A percentile compares a stretch with the other conserved stretches of the same genome.
Evolutionary conservation across 768 basidiomycete species (phyloP).

Genomic region (Boletus reticuloceps): DNA sequence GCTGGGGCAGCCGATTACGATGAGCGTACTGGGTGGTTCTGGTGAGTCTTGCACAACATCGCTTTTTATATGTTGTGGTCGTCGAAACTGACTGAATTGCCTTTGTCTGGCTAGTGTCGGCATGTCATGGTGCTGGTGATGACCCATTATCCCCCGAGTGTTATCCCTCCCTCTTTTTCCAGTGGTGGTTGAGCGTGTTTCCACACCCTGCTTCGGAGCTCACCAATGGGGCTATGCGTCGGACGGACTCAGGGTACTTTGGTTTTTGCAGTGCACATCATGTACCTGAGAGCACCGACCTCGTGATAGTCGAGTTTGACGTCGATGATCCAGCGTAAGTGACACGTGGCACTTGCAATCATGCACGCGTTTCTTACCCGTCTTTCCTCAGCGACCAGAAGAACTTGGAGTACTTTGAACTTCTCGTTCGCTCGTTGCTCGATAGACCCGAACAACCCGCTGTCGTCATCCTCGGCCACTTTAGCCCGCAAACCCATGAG

Average conservation of each 20-base stretch:
- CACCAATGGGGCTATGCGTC: slow-evolving; percentile 94
- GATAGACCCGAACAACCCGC: slow-evolving; percentile 89
- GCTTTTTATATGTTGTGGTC: neutral
- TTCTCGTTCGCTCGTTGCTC: slow-evolving; percentile 89
- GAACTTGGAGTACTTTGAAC: slow-evolving; percentile 83
- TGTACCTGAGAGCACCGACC: slow-evolving; percentile 89
- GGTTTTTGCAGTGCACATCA: slow-evolving; percentile 93
- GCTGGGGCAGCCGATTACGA: slow-evolving; percentile 82
- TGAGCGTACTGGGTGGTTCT: slow-evolving; percentile 87
- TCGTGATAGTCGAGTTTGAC: slow-evolving; percentile 95
- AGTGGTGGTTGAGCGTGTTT: slow-evolving; percentile 98
- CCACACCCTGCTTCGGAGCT: slow-evolving; percentile 97
- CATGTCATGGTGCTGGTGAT: slow-evolving; percentile 92
- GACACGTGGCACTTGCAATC: too few relatives aligned
- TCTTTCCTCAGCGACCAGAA: slow-evolving; percentile 52
- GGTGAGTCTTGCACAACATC: slow-evolving; percentile 43
- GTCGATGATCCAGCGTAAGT: slow-evolving; percentile 84
- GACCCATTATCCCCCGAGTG: slow-evolving; percentile 81
- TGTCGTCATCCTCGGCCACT: slow-evolving; percentile 93
- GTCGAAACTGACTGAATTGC: neutral
- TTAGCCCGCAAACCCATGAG: slow-evolving; percentile 80
- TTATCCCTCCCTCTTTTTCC: slow-evolving; percentile 94
- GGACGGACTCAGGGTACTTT: slow-evolving; percentile 92
- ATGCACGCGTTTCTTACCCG: neutral
- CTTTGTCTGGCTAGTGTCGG: slow-evolving; percentile 59